Evolutionary conservation across 2,329 filamentous ascomycete genomes (phyloP).

Genomic region (Hypoxylon sp.): DNA sequence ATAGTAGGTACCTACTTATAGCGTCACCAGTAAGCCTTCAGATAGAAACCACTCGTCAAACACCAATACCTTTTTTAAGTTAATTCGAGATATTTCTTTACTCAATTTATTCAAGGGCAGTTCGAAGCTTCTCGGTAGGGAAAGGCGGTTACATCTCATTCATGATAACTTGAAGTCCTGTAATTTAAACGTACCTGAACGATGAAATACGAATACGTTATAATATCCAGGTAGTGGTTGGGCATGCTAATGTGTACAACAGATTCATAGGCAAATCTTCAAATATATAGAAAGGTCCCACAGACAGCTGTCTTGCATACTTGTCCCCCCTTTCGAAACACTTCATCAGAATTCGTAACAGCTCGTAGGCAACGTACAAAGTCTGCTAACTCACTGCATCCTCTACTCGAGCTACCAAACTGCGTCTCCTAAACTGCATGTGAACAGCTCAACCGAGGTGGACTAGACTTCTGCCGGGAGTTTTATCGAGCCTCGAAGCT

Average conservation of each 20-base stretch:
- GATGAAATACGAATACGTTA: neutral
- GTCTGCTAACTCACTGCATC: conserved; percentile 22
- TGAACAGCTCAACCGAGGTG: conserved; percentile 1
- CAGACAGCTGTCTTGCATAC: conserved; percentile 44
- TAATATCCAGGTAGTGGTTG: neutral
- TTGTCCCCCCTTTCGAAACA: conserved; percentile 43
- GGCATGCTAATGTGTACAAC: neutral
- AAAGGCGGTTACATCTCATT: neutral
- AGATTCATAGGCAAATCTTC: conserved; percentile 13
- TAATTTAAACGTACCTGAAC: conserved; percentile 1
- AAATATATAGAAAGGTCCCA: conserved; percentile 34
- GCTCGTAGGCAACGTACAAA: conserved; percentile 22
- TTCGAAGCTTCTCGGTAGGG: neutral
- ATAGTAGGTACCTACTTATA: neutral
- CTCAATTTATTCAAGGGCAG: neutral
- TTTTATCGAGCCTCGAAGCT: conserved; percentile 6
- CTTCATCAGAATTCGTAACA: conserved; percentile 25
- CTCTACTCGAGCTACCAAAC: conserved; percentile 9
- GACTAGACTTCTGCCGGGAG: conserved; percentile 1
- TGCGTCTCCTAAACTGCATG: conserved; percentile 3
- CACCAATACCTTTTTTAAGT: too few species aligned
- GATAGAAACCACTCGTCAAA: neutral
- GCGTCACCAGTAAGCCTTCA: too few species aligned
- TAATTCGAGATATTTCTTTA: too few species aligned
- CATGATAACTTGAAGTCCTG: neutral